phyloP scores from a whole-genome alignment of 2,329 filamentous ascomycete species.

The Monosporascus sp. region DNA sequence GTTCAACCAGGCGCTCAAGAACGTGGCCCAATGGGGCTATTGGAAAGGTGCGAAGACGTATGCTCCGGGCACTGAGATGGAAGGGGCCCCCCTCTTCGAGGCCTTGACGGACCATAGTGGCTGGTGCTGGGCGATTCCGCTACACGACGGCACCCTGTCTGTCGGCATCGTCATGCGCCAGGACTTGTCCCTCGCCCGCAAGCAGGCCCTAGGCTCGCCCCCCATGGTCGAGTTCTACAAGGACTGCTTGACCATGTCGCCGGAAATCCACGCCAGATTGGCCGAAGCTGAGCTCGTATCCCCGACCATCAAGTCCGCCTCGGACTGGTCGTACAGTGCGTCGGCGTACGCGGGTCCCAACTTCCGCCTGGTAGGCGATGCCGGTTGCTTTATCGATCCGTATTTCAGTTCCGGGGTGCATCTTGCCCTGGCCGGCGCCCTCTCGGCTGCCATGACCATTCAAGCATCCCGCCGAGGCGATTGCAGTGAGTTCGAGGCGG shows the following conservation, averaged over 20 bases:
- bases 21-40: conserved; percentile 44
- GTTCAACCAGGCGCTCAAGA: conserved; percentile 43
- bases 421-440: too few species aligned
- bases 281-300: conserved; percentile 25
- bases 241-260: conserved; percentile 27
- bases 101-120: conserved; percentile 39
- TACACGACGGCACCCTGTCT: too few species aligned
- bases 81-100: conserved; percentile 44
- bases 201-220: too few species aligned
- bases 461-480: too few species aligned
- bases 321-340: conserved; percentile 43
- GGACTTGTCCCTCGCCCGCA: too few species aligned
- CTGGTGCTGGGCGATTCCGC: too few species aligned
- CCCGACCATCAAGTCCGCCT: too few species aligned
- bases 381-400: conserved; percentile 44
- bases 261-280: conserved; percentile 26
- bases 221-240: too few species aligned
- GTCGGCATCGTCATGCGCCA: too few species aligned
- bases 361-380: conserved; percentile 38
- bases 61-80: too few species aligned
- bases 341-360: conserved; percentile 34
- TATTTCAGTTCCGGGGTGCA: conserved; percentile 44
- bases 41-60: conserved; percentile 32
- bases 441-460: too few species aligned
- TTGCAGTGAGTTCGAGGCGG: too few species aligned